Percentiles rank a stretch among this genome's conserved stretches.
phyloP scores from a whole-genome alignment of 441 rosid genomes.

The Adansonia rubrostipa region DNA sequence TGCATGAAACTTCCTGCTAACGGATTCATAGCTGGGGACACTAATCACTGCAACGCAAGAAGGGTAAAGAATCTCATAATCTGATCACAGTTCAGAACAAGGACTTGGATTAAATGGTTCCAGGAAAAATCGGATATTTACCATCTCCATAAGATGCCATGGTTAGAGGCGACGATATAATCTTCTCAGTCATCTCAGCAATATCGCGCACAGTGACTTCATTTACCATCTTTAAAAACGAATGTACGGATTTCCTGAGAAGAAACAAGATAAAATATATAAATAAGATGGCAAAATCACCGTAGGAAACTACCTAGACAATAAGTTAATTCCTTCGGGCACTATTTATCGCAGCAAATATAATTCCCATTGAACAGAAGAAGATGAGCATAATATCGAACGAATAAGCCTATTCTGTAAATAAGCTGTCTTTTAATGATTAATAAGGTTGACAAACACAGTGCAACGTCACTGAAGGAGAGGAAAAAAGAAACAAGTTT shows the following conservation, averaged over 20 bases:
- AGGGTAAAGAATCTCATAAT: background rate
- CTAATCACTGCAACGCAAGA: conserved; percentile 49
- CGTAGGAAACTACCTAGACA: background rate
- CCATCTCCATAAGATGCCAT: conserved; percentile 91
- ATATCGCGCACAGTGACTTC: conserved; percentile 66
- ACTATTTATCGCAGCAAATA: background rate
- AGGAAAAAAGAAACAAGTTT: background rate
- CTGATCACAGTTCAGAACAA: background rate
- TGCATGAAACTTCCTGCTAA: conserved; percentile 58
- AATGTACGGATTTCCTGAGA: conserved; percentile 79
- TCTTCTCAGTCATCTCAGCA: conserved; percentile 51
- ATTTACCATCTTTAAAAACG: conserved; percentile 72
- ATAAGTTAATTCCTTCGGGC: background rate
- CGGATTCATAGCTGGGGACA: conserved; percentile 73
- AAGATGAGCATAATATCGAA: background rate
- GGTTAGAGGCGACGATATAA: conserved; percentile 77
- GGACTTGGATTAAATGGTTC: background rate
- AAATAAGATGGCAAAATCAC: background rate
- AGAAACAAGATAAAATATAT: background rate
- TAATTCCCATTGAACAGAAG: background rate
- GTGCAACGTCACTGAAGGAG: background rate
- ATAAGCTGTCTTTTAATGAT: no score
- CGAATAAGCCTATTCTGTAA: background rate
- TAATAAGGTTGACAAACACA: background rate
- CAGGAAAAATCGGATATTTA: conserved; percentile 33